phyloP scores from a whole-genome alignment of 1,284 basidiomycete species.

The Ganoderma leucocontextum region DNA sequence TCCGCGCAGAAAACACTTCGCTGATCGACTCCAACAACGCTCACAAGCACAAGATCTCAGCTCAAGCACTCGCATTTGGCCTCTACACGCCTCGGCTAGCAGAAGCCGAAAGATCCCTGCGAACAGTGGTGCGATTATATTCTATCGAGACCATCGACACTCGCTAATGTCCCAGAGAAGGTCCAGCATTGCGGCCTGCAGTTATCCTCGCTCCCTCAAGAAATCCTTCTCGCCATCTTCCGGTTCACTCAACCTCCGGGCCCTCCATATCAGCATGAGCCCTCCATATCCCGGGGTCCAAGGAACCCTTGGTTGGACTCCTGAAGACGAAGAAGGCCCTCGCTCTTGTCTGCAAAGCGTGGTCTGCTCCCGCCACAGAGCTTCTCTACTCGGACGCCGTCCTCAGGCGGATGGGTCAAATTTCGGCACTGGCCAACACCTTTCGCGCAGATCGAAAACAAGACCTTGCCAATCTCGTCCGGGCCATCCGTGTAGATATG shows the following conservation, averaged over 20 bases:
- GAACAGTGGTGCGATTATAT: no score
- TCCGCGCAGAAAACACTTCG: neutral
- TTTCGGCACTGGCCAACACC: conserved; percentile 4
- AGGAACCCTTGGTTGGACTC: conserved; percentile 1
- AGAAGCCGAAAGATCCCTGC: no score
- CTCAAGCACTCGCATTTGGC: no score
- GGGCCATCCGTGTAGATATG: neutral
- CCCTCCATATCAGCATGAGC: neutral
- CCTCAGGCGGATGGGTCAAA: conserved; percentile 13
- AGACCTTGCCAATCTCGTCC: neutral
- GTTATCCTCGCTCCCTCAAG: neutral
- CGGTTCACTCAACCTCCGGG: neutral
- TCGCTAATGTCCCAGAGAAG: no score
- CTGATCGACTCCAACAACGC: neutral
- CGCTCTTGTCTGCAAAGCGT: conserved; percentile 10
- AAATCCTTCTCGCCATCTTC: neutral
- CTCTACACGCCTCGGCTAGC: no score
- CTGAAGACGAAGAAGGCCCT: conserved; percentile 10
- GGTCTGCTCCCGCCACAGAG: conserved; percentile 8
- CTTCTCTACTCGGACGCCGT: conserved; percentile 12
- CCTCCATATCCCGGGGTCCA: neutral
- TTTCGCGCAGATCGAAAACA: neutral
- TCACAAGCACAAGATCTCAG: no score
- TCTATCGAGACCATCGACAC: no score
- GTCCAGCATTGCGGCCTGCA: no score